These are phyloP conservation scores for Simplicillium sp. DNA, from an alignment of 2,329 filamentous ascomycete genomes.

Conservation along the genomic window DNA sequence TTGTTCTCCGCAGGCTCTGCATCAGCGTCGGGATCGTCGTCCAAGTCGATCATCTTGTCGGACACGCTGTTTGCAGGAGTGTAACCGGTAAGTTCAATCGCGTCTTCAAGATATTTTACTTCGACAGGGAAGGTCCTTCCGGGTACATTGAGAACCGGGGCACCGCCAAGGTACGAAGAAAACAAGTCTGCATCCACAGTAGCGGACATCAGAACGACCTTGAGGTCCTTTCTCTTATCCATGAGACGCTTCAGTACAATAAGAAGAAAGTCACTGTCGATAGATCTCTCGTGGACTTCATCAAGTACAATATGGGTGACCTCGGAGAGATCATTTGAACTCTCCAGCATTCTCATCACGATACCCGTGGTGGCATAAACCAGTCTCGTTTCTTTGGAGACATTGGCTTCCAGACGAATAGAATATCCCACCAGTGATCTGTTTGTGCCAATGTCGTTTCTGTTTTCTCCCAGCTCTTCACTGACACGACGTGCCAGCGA, in stretches of 20 bases:
- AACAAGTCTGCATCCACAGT: conserved; percentile 91
- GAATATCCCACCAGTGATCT: conserved; percentile 89
- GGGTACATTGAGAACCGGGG: conserved; percentile 82
- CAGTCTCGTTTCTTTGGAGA: conserved; percentile 69
- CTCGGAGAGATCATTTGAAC: conserved; percentile 74
- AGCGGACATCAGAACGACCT: conserved; percentile 93
- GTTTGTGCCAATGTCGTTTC: conserved; percentile 69
- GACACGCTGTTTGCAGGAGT: conserved; percentile 32
- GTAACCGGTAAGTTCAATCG: conserved; percentile 78
- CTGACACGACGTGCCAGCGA: conserved; percentile 88
- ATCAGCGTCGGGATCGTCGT: conserved; percentile 50
- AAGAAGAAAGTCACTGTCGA: conserved; percentile 92
- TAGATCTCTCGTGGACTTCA: conserved; percentile 92
- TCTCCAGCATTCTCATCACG: conserved; percentile 95
- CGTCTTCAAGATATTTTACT: conserved; percentile 84
- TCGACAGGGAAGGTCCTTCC: conserved; percentile 90
- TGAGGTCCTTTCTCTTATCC: conserved; percentile 67
- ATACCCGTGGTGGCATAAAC: conserved; percentile 88
- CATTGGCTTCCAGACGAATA: conserved; percentile 85
- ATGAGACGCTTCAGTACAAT: conserved; percentile 84
- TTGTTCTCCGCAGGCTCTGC: conserved; percentile 33
- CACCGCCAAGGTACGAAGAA: conserved; percentile 76
- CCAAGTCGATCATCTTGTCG: conserved; percentile 51
- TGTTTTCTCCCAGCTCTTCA: conserved; percentile 83
- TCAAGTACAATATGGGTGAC: conserved; percentile 94